These are phyloP conservation scores for Hibiscus tridactylites DNA, from an alignment of 345 rosid species.

Conservation along the genomic window DNA sequence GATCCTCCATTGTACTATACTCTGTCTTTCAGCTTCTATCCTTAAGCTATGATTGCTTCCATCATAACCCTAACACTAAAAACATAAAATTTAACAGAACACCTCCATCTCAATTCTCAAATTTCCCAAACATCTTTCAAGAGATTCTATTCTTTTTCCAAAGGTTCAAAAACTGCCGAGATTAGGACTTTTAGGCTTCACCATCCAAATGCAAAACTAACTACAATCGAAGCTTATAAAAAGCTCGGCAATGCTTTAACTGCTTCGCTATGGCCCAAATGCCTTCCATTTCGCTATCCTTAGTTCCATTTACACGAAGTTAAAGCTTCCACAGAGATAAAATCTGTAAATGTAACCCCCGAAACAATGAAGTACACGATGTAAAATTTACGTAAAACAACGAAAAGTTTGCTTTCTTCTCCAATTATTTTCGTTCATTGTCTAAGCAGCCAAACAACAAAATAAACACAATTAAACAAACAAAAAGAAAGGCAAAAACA, in stretches of 20 bases:
- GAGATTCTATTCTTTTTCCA: neutral
- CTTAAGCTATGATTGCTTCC: slow-evolving; percentile 23
- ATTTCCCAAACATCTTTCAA: neutral
- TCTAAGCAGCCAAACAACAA: slow-evolving; percentile 18
- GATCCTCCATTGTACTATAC: slow-evolving; percentile 56
- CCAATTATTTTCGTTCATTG: neutral
- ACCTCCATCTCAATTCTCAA: slow-evolving; percentile 6
- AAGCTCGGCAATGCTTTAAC: slow-evolving; percentile 8
- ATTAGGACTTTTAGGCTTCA: slow-evolving; percentile 9
- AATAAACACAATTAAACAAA: neutral
- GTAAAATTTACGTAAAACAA: neutral
- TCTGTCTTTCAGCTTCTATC: neutral
- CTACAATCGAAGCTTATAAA: slow-evolving; percentile 1
- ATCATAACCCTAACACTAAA: slow-evolving; percentile 13
- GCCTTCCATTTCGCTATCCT: slow-evolving; percentile 9
- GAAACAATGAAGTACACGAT: neutral
- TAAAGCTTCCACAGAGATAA: slow-evolving; percentile 28
- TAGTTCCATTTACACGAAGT: slow-evolving; percentile 16
- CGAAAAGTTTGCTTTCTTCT: neutral
- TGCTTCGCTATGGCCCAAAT: slow-evolving; percentile 11
- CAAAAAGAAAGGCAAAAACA: slow-evolving; percentile 6
- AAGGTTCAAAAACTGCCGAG: slow-evolving; percentile 8
- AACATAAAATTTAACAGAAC: neutral
- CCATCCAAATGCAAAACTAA: slow-evolving; percentile 5
- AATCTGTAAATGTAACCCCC: slow-evolving; percentile 20